Evolutionary conservation across 805 yeast species (phyloP).

Genomic region (Metschnikowia borealis): DNA sequence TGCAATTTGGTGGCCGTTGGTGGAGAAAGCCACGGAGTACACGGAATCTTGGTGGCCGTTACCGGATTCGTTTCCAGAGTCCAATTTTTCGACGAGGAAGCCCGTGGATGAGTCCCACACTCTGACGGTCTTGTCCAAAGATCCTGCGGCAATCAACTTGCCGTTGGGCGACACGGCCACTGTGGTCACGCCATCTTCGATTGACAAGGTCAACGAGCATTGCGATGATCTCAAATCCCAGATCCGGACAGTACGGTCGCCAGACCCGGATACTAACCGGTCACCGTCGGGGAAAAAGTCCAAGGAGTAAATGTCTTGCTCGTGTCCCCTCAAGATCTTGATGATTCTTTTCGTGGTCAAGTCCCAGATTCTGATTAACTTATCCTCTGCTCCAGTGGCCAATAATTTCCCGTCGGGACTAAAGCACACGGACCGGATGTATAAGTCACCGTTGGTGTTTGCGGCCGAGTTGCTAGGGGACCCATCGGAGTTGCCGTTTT

Average conservation of each 20-base stretch:
- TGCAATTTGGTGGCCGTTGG: constrained; percentile 86
- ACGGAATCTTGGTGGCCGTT: constrained; percentile 97
- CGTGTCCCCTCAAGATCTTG: constrained; percentile 87
- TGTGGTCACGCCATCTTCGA: constrained; percentile 97
- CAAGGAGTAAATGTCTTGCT: constrained; percentile 93
- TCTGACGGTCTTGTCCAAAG: constrained; percentile 89
- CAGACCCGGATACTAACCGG: constrained; percentile 90
- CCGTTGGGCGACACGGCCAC: constrained; percentile 97
- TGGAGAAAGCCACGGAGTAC: constrained; percentile 89
- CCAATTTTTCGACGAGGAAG: constrained; percentile 85
- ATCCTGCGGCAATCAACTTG: constrained; percentile 90
- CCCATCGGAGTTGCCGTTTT: constrained; percentile 32
- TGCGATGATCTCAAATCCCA: constrained; percentile 93
- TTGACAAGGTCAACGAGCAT: constrained; percentile 81
- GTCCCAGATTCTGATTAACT: constrained; percentile 94
- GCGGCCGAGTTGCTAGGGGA: constrained; percentile 41
- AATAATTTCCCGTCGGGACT: constrained; percentile 89
- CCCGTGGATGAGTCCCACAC: constrained; percentile 97
- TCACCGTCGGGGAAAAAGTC: constrained; percentile 95
- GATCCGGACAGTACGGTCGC: constrained; percentile 92
- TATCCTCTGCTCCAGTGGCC: constrained; percentile 93
- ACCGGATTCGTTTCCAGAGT: constrained; percentile 79
- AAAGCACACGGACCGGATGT: constrained; percentile 93
- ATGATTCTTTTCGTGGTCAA: constrained; percentile 79
- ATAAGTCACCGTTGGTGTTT: constrained; percentile 74